A percentile compares a stretch with the other conserved stretches of the same genome.
Conservation (phyloP, 192 early-diverging fungal genomes). For the Entomortierella parvispora region DNA sequence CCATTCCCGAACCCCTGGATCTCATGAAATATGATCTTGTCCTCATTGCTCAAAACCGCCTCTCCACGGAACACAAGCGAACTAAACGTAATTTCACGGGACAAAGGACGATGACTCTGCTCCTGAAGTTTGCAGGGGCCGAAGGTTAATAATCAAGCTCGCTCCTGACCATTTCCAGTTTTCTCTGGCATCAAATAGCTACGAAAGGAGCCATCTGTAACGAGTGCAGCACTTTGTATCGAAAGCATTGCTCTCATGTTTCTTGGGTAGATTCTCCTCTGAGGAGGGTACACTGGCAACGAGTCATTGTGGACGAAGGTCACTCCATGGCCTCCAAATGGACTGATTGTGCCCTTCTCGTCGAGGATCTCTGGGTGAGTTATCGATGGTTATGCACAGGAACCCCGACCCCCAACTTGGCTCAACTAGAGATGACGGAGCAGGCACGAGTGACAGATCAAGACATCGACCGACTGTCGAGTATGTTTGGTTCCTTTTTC, state of each 20-base stretch:
- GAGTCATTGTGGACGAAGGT: constrained; percentile 88
- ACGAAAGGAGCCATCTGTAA: neutral
- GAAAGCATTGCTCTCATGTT: constrained; percentile 21
- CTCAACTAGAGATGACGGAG: constrained; percentile 45
- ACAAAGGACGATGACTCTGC: constrained; percentile 4
- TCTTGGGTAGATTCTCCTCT: constrained; percentile 68
- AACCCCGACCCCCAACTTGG: constrained; percentile 72
- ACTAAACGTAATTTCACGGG: constrained; percentile 8
- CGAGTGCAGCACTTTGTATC: constrained; percentile 32
- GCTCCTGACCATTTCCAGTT: neutral
- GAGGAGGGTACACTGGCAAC: constrained; percentile 77
- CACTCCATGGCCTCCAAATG: constrained; percentile 70
- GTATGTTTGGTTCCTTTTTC: constrained; percentile 67
- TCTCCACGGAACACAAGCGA: constrained; percentile 66
- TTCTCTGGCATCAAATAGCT: too few relatives aligned
- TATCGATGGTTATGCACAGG: constrained; percentile 81
- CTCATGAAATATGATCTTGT: constrained; percentile 77
- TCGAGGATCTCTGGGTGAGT: constrained; percentile 66
- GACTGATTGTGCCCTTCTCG: constrained; percentile 59
- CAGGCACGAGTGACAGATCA: neutral
- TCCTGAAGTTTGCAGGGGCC: neutral
- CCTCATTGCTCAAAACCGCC: constrained; percentile 71
- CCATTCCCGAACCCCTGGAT: constrained; percentile 59
- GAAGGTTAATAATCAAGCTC: neutral
- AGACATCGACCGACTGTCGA: constrained; percentile 67